phyloP scores from a whole-genome alignment of 768 basidiomycete species.

The Tulasnella sp. region DNA sequence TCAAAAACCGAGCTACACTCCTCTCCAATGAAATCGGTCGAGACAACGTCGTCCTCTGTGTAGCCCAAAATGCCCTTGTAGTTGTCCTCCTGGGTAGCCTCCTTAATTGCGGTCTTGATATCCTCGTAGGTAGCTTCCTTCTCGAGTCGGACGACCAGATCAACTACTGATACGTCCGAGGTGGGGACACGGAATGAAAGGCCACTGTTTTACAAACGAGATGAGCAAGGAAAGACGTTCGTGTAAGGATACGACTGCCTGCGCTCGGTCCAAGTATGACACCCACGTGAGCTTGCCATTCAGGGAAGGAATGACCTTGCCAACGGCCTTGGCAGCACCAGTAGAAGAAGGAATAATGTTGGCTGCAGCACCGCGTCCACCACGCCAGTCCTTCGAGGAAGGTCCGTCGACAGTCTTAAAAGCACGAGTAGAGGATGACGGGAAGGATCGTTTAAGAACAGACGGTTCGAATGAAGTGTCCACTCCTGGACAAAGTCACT shows the following conservation, averaged over 20 bases:
- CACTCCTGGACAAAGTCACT: not conserved
- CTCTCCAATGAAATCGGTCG: constrained; percentile 86
- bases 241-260: not conserved
- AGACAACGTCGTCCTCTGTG: constrained; percentile 92
- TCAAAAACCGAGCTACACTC: constrained; percentile 86
- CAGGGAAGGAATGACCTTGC: constrained; percentile 92
- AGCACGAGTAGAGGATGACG: not conserved
- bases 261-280: not conserved
- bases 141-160: constrained; percentile 89
- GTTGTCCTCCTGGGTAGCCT: constrained; percentile 63
- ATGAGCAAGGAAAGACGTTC: constrained; percentile 2
- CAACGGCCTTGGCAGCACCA: constrained; percentile 98
- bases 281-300: constrained; percentile 97
- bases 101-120: constrained; percentile 83
- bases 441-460: not conserved
- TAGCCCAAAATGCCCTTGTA: constrained; percentile 72
- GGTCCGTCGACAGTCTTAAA: constrained; percentile 79
- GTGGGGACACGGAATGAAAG: constrained; percentile 97
- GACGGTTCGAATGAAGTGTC: too few relatives aligned
- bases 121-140: constrained; percentile 81
- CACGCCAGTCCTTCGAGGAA: constrained; percentile 95
- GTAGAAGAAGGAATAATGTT: constrained; percentile 99
- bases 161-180: constrained; percentile 94
- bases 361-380: constrained; percentile 90
- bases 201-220: constrained; percentile 51